phyloP scores from a whole-genome alignment of 345 rosid genomes.

The Chamaenerion angustifolium region DNA sequence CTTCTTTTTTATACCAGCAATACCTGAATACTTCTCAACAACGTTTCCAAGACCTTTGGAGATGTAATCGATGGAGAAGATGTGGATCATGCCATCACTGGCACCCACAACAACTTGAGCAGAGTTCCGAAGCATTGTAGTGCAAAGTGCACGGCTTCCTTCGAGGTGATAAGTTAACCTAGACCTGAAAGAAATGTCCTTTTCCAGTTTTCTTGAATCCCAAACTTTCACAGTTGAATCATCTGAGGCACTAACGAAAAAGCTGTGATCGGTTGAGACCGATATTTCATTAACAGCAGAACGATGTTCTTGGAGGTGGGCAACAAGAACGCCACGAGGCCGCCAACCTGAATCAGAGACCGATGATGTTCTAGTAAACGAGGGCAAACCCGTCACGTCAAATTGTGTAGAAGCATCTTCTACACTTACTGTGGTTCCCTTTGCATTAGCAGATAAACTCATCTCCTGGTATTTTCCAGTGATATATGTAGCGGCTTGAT shows the following conservation, averaged over 20 bases:
- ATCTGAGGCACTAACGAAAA: slow-evolving; percentile 95
- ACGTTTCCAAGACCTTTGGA: slow-evolving; percentile 84
- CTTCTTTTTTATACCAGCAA: slow-evolving; percentile 86
- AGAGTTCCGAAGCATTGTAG: slow-evolving; percentile 64
- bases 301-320: slow-evolving; percentile 91
- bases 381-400: slow-evolving; percentile 47
- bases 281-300: slow-evolving; percentile 90
- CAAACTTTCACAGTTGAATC: slow-evolving; percentile 98
- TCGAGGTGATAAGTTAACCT: slow-evolving; percentile 91
- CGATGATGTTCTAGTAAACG: slow-evolving; percentile 44
- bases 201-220: slow-evolving; percentile 95
- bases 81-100: slow-evolving; percentile 73
- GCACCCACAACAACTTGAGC: slow-evolving; percentile 91
- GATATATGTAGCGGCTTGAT: slow-evolving; percentile 43
- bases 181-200: slow-evolving; percentile 94
- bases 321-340: slow-evolving; percentile 96
- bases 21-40: slow-evolving; percentile 91
- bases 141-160: slow-evolving; percentile 88
- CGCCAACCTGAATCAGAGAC: slow-evolving; percentile 88
- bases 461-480: slow-evolving; percentile 59
- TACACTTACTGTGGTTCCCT: slow-evolving; percentile 38
- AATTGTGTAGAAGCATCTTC: slow-evolving; percentile 54
- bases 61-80: slow-evolving; percentile 87
- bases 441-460: slow-evolving; percentile 42
- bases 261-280: slow-evolving; percentile 73